Conservation (phyloP, 2,329 filamentous ascomycete species). For the Botrytis paeoniae region DNA sequence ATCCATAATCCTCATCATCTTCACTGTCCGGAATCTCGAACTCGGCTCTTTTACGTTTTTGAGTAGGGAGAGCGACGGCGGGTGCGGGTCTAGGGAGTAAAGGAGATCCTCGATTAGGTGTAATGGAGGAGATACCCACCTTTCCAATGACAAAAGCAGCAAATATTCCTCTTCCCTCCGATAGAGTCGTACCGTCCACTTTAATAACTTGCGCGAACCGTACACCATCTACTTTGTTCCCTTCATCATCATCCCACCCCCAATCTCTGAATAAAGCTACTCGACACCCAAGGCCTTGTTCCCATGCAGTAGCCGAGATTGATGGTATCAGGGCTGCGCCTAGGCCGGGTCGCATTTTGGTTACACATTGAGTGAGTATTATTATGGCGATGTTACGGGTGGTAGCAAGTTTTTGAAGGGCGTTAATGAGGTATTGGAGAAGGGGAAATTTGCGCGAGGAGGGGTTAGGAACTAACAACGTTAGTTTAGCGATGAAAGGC, state of each 20-base stretch:
- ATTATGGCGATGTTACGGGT: conserved; percentile 71
- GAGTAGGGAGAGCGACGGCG: conserved; percentile 37
- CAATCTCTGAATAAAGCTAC: conserved; percentile 79
- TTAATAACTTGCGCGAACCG: conserved; percentile 65
- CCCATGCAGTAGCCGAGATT: conserved; percentile 75
- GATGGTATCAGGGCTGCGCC: conserved; percentile 71
- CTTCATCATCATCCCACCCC: conserved; percentile 47
- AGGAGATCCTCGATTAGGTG: neutral
- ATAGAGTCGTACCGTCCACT: conserved; percentile 48
- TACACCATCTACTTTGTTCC: conserved; percentile 51
- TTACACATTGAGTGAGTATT: conserved; percentile 75
- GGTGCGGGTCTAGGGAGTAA: conserved; percentile 18
- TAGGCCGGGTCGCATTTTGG: conserved; percentile 67
- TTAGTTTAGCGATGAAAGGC: neutral
- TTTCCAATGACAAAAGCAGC: conserved; percentile 32
- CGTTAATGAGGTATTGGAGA: conserved; percentile 62
- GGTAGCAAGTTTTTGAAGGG: conserved; percentile 72
- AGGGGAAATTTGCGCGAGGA: conserved; percentile 40
- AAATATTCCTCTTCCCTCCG: conserved; percentile 24
- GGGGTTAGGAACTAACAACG: conserved; percentile 26
- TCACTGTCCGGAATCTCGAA: conserved; percentile 59
- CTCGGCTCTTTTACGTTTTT: conserved; percentile 64
- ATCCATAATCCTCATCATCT: conserved; percentile 68
- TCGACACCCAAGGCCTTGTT: conserved; percentile 69
- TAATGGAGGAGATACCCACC: conserved; percentile 25